Evolutionary conservation across 176 grass and related monocot species (phyloP).

Genomic region (Musa troglodytarum): DNA sequence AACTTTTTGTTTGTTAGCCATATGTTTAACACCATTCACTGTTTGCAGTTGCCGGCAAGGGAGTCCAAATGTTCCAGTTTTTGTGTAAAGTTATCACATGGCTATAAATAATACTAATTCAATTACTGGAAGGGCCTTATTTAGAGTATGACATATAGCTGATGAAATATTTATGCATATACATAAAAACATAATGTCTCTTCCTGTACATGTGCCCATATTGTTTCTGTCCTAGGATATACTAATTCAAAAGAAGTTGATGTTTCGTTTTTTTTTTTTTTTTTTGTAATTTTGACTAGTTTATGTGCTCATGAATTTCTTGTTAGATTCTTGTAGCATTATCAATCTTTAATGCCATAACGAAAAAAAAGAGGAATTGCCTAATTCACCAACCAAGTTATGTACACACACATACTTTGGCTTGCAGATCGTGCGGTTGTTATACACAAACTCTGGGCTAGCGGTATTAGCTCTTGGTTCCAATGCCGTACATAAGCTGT

Average conservation of each 20-base stretch:
- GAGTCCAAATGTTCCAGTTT: too few species aligned
- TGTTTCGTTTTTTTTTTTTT: not conserved
- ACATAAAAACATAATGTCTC: not conserved
- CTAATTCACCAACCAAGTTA: not conserved
- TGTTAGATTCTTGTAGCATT: too few species aligned
- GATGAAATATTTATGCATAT: not conserved
- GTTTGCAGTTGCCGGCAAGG: too few species aligned
- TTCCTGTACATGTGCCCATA: not conserved
- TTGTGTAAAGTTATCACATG: too few species aligned
- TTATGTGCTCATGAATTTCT: not conserved
- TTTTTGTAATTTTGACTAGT: not conserved
- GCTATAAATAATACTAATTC: too few species aligned
- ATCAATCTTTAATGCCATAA: not conserved
- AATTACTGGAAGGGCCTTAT: not conserved
- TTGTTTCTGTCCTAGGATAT: not conserved
- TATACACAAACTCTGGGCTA: slow-evolving; percentile 90
- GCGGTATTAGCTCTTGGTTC: slow-evolving; percentile 73
- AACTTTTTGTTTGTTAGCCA: too few species aligned
- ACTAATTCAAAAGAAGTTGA: not conserved
- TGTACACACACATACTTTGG: not conserved
- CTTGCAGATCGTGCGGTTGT: slow-evolving; percentile 63
- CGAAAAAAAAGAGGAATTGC: not conserved
- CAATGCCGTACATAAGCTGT: slow-evolving; percentile 95
- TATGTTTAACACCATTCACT: too few species aligned
- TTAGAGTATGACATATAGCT: not conserved